Evolutionary conservation across 306 rosid species (phyloP).

Genomic region (Rubus idaeus): DNA sequence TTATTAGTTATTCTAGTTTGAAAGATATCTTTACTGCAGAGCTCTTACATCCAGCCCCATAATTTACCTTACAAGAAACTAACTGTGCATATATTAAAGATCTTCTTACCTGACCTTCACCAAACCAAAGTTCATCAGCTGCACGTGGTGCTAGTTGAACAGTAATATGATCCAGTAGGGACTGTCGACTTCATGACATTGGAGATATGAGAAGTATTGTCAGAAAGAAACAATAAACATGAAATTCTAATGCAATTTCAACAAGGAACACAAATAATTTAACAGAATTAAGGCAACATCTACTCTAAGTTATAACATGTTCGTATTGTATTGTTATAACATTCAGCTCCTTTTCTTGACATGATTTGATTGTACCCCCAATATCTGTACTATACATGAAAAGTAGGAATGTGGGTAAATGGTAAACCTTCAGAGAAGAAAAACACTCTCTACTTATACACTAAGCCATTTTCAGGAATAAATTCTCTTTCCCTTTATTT

Average conservation of each 20-base stretch:
- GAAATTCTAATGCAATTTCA: constrained; percentile 12
- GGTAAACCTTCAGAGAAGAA: background rate
- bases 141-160: constrained; percentile 98
- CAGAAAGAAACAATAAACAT: constrained; percentile 11
- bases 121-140: constrained; percentile 92
- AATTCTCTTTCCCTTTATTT: background rate
- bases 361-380: background rate
- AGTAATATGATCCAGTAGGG: constrained; percentile 89
- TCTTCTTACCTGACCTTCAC: constrained; percentile 64
- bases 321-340: constrained; percentile 9
- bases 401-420: background rate
- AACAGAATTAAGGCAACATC: constrained; percentile 18
- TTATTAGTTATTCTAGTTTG: background rate
- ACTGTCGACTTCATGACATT: constrained; percentile 73
- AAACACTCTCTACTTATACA: background rate
- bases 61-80: background rate
- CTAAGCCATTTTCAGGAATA: background rate
- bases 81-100: background rate
- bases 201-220: constrained; percentile 19
- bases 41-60: background rate
- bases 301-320: background rate
- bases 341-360: background rate
- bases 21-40: background rate
- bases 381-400: background rate
- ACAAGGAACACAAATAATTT: constrained; percentile 4